phyloP scores from a whole-genome alignment of 2,329 filamentous ascomycete species.

The Blastomyces silverae region DNA sequence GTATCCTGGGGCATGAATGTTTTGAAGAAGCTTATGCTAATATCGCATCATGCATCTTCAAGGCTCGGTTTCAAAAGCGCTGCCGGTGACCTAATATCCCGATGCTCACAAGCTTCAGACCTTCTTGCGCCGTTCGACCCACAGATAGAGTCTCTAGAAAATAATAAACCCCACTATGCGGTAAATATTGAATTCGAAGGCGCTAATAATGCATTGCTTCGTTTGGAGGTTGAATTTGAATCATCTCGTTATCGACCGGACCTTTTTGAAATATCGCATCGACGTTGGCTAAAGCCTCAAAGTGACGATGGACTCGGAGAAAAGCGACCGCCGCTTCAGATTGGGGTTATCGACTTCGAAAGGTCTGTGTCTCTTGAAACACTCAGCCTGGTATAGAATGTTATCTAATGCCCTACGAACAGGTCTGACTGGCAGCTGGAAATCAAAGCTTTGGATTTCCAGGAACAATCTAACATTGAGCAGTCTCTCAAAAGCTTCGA shows the following conservation, averaged over 20 bases:
- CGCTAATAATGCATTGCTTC: slow-evolving; percentile 28
- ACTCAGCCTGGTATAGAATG: neutral
- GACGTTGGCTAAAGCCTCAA: slow-evolving; percentile 34
- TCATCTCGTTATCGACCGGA: slow-evolving; percentile 25
- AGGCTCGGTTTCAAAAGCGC: slow-evolving; percentile 25
- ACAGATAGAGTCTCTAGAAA: slow-evolving; percentile 23
- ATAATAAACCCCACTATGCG: slow-evolving; percentile 32
- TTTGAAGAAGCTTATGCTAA: neutral
- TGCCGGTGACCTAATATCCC: slow-evolving; percentile 27
- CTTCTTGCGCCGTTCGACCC: slow-evolving; percentile 28
- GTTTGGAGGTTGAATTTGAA: slow-evolving; percentile 36
- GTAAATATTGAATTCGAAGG: slow-evolving; percentile 39
- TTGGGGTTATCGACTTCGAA: slow-evolving; percentile 35
- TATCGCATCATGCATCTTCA: slow-evolving; percentile 9
- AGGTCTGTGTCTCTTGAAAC: slow-evolving; percentile 24
- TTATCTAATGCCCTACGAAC: slow-evolving; percentile 14
- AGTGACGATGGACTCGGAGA: slow-evolving; percentile 22
- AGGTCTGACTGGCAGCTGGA: slow-evolving; percentile 41
- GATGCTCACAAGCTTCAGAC: slow-evolving; percentile 27
- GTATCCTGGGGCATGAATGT: slow-evolving; percentile 13
- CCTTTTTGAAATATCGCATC: slow-evolving; percentile 32
- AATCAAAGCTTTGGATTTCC: slow-evolving; percentile 36
- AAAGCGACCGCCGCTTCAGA: slow-evolving; percentile 30
- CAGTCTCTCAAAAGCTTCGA: slow-evolving; percentile 28
- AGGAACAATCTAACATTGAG: slow-evolving; percentile 28